phyloP scores from a whole-genome alignment of 139 green algal species.

The Chlorella ohadii region DNA sequence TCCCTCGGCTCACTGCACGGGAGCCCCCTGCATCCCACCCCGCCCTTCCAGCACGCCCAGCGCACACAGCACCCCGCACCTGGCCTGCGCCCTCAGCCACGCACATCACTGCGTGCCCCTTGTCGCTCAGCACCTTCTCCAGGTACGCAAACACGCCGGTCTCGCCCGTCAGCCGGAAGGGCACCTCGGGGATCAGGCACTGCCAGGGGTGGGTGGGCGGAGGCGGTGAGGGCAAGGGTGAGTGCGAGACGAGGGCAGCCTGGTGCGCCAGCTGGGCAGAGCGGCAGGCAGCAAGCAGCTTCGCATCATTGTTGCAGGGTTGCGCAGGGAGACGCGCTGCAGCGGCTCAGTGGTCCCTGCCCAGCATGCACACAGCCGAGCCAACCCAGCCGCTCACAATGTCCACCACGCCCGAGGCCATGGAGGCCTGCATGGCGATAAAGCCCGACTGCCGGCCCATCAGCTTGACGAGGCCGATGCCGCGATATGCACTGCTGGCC shows the following conservation, averaged over 20 bases:
- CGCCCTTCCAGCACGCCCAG: too few relatives aligned
- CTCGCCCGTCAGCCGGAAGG: conserved; percentile 86
- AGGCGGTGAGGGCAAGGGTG: too few relatives aligned
- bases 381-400: conserved; percentile 21
- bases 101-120: conserved; percentile 83
- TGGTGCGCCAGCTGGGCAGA: too few relatives aligned
- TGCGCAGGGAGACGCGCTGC: too few relatives aligned
- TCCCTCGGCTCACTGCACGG: too few relatives aligned
- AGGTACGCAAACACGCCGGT: conserved; percentile 86
- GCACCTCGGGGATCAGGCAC: conserved; percentile 93
- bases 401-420: conserved; percentile 76
- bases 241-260: not conserved
- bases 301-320: too few relatives aligned
- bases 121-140: conserved; percentile 76
- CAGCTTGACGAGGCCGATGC: conserved; percentile 88
- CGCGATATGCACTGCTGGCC: conserved; percentile 70
- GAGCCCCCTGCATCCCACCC: too few relatives aligned
- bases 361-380: too few relatives aligned
- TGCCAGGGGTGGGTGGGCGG: not conserved
- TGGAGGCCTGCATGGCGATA: conserved; percentile 85
- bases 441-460: conserved; percentile 89
- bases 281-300: too few relatives aligned
- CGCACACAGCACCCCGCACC: conserved; percentile 29
- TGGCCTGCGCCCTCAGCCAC: conserved; percentile 86
- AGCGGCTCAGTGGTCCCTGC: too few relatives aligned